Evolutionary conservation across 1,284 basidiomycete species (phyloP), one percentile per base, ranked within the genome.

Genomic region (Entoloma clypeatum): DNA sequence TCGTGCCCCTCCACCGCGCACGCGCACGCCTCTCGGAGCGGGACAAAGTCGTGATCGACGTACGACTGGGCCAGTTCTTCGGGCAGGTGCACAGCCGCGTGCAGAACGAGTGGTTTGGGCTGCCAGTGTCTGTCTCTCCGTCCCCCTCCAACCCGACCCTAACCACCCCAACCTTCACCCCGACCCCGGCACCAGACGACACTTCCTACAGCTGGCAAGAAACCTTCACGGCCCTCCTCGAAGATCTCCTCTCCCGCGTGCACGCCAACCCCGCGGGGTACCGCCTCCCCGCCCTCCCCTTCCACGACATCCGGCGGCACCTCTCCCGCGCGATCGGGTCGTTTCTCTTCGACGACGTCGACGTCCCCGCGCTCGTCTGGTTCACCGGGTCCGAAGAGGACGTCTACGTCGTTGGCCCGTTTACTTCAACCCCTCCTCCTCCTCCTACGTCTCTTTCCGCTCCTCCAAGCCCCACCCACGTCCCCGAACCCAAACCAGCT

Each of bases 51-150:
- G 59, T 69, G n/a, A 53, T 84, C 44, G 78, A 85, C 44, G 64
- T 81, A 11, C 64, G 69, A 36, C 59, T 84, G 1, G 84, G 84
- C 6, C 58, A 67, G 21, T 67, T 74, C 52, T 68, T 86, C 25
- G 72, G 72, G 9, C 67, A 75, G 44, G 62, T 85, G n/a, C 84
- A 87, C 53, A 64, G 59, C 16, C 64, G 64, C 13, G 67, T 83
- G 16, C 76, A 80, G 54, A 84, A 82, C 61, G 81, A 86, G 53
- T 86, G 77, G 76, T 87, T 77, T 52, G 84, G 84, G n/a, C n/a
- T n/a, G n/a, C n/a, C n/a, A n/a, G n/a, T n/a, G n/a, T n/a, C n/a
- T n/a, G n/a, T n/a, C n/a, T n/a, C n/a, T n/a, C n/a, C n/a, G n/a
- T n/a, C n/a, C n/a, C n/a, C n/a, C n/a, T n/a, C n/a, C n/a, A n/a